Evolutionary conservation across 2,329 filamentous ascomycete species (phyloP).

Genomic region (Paramyrothecium sp.): DNA sequence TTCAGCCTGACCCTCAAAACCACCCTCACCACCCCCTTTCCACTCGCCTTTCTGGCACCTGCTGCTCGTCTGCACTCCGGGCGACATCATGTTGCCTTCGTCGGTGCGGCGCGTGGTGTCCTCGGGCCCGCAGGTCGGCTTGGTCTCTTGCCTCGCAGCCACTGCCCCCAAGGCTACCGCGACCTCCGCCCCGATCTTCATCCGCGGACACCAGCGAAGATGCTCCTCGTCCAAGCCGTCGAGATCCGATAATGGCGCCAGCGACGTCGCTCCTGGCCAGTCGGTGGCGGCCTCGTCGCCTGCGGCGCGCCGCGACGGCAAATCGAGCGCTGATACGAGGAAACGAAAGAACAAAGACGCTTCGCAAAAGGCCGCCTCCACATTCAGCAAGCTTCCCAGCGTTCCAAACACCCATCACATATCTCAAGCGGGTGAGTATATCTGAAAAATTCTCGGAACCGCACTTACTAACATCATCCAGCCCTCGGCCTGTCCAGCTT

Average conservation of each 20-base stretch:
- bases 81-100: constrained; percentile 49
- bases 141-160: constrained; percentile 41
- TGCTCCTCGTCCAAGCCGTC: constrained; percentile 64
- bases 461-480: constrained; percentile 33
- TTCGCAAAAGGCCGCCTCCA: constrained; percentile 38
- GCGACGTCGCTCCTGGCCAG: constrained; percentile 47
- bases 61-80: constrained; percentile 16
- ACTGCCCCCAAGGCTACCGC: constrained; percentile 37
- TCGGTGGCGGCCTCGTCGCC: constrained; percentile 47
- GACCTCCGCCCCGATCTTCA: constrained; percentile 31
- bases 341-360: constrained; percentile 58
- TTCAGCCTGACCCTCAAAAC: constrained; percentile 22
- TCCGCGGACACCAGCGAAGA: constrained; percentile 48
- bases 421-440: constrained; percentile 58
- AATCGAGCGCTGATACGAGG: constrained; percentile 49
- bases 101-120: constrained; percentile 55
- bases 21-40: constrained; percentile 10
- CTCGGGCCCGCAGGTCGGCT: constrained; percentile 41
- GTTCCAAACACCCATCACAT: constrained; percentile 76
- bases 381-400: constrained; percentile 61
- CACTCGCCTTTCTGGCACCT: constrained; percentile 12
- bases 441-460: neutral
- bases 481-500: constrained; percentile 88
- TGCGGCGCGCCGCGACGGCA: constrained; percentile 38
- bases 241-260: constrained; percentile 55